A percentile compares a stretch with the other conserved stretches of the same genome.
These are phyloP conservation scores for Pyrenula aspistea DNA, from an alignment of 495 filamentous ascomycete species.

Conservation along the genomic window DNA sequence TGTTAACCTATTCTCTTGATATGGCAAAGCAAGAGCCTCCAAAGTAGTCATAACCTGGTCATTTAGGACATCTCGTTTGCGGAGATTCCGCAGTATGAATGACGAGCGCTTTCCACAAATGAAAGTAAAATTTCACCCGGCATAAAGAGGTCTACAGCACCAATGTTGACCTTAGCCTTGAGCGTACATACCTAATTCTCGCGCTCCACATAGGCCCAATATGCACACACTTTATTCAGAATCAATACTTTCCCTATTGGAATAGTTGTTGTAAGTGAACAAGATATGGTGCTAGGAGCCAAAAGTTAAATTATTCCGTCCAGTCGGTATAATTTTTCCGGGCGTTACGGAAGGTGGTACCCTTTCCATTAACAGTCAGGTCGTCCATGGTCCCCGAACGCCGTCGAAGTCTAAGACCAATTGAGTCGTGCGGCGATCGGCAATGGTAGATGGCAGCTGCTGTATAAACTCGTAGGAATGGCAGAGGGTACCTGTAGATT, in stretches of 20 bases:
- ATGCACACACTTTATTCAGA: not conserved
- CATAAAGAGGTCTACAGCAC: not conserved
- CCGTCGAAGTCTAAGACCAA: not conserved
- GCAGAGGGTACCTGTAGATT: not conserved
- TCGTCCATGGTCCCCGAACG: not conserved
- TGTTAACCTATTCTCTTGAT: not conserved
- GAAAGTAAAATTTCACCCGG: not conserved
- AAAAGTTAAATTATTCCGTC: not conserved
- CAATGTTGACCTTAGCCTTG: not conserved
- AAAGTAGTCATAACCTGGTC: not conserved
- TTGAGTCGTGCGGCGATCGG: not conserved
- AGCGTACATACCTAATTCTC: not conserved
- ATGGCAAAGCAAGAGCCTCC: not conserved
- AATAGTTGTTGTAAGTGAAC: not conserved
- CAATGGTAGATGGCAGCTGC: not conserved
- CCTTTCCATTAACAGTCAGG: no score
- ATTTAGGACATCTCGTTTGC: not conserved
- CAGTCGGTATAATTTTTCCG: not conserved
- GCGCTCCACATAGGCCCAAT: not conserved
- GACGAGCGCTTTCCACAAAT: not conserved
- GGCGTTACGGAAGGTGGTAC: not conserved
- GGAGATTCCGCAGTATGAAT: not conserved
- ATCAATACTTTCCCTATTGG: not conserved
- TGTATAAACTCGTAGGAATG: no score
- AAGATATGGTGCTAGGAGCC: not conserved